Evolutionary conservation across 1,284 basidiomycete genomes (phyloP), one percentile per base, ranked within the genome.

Genomic region (Pseudomicrostroma phylloplanum): DNA sequence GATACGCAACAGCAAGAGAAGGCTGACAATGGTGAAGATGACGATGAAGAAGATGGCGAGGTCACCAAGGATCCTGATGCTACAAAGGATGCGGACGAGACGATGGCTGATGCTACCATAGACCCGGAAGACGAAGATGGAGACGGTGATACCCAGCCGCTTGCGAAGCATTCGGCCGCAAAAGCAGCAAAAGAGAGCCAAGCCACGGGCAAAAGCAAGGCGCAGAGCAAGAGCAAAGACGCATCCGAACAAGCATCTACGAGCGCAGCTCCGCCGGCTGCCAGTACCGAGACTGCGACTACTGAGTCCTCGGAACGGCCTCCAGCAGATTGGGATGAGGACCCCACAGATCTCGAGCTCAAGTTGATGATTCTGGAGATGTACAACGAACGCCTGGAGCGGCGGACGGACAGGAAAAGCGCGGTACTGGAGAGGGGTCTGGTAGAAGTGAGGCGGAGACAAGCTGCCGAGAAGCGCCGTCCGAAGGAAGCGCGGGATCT

Each of bases 401-500:
- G 89, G 80, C 85, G 94, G 41, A 82, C 87, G 64, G 89, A 92
- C 75, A 86, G 85, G 49, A 98, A 97, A 81, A 86, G 87, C n/a
- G 81, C 97, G 64, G 90, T 98, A 79, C 94, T 93, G 76, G 90
- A 97, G 74, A 84, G 94, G 58, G 91, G 91, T 1, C 80, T 98
- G 63, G 83, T 96, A 54, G 92, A 96, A 40, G 41, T 46, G 26
- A 23, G 9, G 1, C 13, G 57, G 25, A 1, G 9, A 19, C 36
- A 36, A 64, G 89, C 90, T 9, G 85, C 85, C 0, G 96, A 98
- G 70, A 89, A 92, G 81, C 94, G 93, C 77, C 84, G 91, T 21
- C 85, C 86, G 15, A 90, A 90, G 72, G 94, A 97, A 66, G 93
- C 97, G 75, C 87, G 89, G 69, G 94, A 98, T 67, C 86, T 97